Evolutionary conservation across 345 rosid species (phyloP).

Genomic region (Nasturtium officinale): DNA sequence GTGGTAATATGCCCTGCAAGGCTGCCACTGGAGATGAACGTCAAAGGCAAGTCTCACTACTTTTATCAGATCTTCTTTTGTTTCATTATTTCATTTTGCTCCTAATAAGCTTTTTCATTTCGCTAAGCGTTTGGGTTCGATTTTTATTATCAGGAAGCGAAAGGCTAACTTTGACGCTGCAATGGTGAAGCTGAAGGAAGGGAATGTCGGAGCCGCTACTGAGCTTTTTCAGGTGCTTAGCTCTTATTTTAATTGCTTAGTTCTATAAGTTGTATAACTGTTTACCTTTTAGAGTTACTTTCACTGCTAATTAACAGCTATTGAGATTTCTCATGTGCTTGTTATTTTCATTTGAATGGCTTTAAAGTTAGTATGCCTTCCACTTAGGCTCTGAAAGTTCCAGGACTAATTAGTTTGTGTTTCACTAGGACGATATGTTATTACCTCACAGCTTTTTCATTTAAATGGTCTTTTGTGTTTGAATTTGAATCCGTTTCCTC

Average conservation of each 20-base stretch:
- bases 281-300: neutral
- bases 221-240: constrained; percentile 77
- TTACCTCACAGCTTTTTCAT: neutral
- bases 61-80: neutral
- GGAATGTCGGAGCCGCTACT: constrained; percentile 66
- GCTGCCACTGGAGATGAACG: constrained; percentile 73
- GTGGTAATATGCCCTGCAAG: constrained; percentile 78
- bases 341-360: constrained; percentile 1
- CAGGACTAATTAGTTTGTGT: neutral
- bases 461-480: neutral
- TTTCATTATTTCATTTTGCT: neutral
- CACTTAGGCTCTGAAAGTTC: neutral
- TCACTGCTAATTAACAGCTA: constrained; percentile 38
- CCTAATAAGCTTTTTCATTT: neutral
- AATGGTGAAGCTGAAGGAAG: constrained; percentile 68
- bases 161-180: constrained; percentile 64
- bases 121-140: neutral
- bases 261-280: neutral
- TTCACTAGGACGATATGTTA: neutral
- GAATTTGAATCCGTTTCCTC: constrained; percentile 1
- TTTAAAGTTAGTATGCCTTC: neutral
- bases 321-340: constrained; percentile 64
- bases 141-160: constrained; percentile 55
- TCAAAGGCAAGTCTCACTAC: constrained; percentile 46
- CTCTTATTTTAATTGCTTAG: neutral